Conservation (phyloP, 2,329 filamentous ascomycete species). For the Achaetomium macrosporum region DNA sequence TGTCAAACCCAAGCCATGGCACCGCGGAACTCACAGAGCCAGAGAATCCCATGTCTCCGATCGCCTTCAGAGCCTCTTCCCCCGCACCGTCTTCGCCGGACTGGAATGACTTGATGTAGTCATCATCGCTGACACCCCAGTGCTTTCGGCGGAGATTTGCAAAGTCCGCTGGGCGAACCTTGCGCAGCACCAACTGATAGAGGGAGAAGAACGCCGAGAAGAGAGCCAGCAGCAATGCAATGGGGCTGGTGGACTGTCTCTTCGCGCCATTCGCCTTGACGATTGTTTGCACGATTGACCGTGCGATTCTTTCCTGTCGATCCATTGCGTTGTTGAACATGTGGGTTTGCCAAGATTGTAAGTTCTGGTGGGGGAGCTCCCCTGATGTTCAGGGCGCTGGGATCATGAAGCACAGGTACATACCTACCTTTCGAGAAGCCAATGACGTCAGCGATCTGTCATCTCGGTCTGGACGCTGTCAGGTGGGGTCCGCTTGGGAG, state of each 20-base stretch:
- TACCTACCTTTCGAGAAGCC: no score
- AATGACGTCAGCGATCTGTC: no score
- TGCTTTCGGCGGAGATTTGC: constrained; percentile 41
- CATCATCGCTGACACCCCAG: constrained; percentile 33
- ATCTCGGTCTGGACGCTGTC: no score
- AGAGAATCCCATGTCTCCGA: constrained; percentile 67
- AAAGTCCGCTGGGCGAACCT: constrained; percentile 44
- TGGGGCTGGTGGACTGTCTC: constrained; percentile 24
- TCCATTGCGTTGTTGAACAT: constrained; percentile 20
- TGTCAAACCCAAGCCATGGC: background rate
- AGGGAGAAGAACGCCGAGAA: constrained; percentile 46
- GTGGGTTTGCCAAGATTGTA: background rate
- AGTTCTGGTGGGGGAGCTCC: background rate
- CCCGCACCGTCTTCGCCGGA: constrained; percentile 42
- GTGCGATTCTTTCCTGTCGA: constrained; percentile 32
- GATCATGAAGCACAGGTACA: no score
- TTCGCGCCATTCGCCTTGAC: constrained; percentile 27
- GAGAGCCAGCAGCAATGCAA: constrained; percentile 40
- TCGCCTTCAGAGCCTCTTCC: constrained; percentile 42
- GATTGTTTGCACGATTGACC: constrained; percentile 37
- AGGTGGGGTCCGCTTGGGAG: no score
- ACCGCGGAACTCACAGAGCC: constrained; percentile 48
- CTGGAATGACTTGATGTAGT: constrained; percentile 35
- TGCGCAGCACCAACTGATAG: constrained; percentile 43
- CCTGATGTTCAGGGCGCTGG: background rate